A percentile compares a stretch with the other conserved stretches of the same genome.
Evolutionary conservation across 2,329 filamentous ascomycete genomes (phyloP).

Genomic region (Xylariaceae sp.): DNA sequence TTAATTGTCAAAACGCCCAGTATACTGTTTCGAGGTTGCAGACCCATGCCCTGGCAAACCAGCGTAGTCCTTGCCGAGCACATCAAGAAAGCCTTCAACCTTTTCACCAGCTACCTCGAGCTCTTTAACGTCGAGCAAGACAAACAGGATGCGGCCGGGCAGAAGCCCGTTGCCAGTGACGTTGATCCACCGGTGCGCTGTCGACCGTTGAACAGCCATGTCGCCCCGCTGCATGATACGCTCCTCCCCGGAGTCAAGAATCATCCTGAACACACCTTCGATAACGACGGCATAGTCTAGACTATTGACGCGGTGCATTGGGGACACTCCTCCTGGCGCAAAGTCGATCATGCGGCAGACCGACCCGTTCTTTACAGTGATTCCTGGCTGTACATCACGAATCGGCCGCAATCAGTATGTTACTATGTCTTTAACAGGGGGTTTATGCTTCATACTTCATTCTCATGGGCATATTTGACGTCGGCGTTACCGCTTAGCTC

Average conservation of each 20-base stretch:
- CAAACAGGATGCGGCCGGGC: constrained; percentile 14
- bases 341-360: constrained; percentile 24
- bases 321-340: constrained; percentile 7
- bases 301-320: constrained; percentile 14
- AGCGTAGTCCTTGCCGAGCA: constrained; percentile 2
- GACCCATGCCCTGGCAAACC: constrained; percentile 1
- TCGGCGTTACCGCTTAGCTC: constrained; percentile 24
- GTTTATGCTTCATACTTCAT: constrained; percentile 6
- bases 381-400: neutral
- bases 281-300: constrained; percentile 21
- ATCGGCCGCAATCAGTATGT: neutral
- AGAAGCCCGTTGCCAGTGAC: constrained; percentile 11
- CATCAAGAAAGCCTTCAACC: constrained; percentile 3
- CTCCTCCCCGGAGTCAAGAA: constrained; percentile 20
- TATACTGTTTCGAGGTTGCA: too few species aligned
- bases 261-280: constrained; percentile 19
- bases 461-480: constrained; percentile 15
- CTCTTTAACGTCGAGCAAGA: constrained; percentile 10
- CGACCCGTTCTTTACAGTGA: constrained; percentile 8
- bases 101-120: constrained; percentile 2
- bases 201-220: constrained; percentile 13
- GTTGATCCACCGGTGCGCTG: constrained; percentile 17
- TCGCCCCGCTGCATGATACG: constrained; percentile 20
- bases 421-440: neutral
- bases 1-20: too few species aligned